Evolutionary conservation across 208 protist species (phyloP).

Genomic region (Leishmania braziliensis): DNA sequence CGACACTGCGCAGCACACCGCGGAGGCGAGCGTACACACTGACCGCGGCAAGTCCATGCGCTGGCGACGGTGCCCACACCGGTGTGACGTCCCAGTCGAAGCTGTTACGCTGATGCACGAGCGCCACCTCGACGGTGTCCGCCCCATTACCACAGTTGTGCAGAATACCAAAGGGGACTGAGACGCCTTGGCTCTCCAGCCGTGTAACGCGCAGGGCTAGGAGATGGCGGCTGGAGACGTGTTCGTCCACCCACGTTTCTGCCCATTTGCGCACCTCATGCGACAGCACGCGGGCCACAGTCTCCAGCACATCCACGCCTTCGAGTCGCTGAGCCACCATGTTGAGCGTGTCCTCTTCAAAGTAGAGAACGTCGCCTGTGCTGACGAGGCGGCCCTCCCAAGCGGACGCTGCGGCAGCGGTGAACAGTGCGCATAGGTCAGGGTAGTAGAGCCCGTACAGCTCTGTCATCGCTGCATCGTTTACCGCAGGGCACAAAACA

Average conservation of each 20-base stretch:
- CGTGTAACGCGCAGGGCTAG: constrained; percentile 51
- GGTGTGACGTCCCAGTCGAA: constrained; percentile 42
- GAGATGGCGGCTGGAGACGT: constrained; percentile 22
- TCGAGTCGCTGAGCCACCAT: constrained; percentile 20
- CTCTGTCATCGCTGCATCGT: constrained; percentile 47
- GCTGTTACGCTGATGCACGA: constrained; percentile 38
- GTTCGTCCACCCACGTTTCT: constrained; percentile 27
- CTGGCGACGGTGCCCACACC: constrained; percentile 39
- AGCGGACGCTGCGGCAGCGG: constrained; percentile 31
- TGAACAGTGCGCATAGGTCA: constrained; percentile 38
- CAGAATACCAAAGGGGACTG: constrained; percentile 15
- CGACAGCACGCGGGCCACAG: constrained; percentile 19
- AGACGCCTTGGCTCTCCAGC: neutral
- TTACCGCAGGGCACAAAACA: constrained; percentile 52
- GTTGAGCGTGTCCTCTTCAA: constrained; percentile 31
- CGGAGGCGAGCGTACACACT: constrained; percentile 17
- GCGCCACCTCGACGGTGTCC: constrained; percentile 30
- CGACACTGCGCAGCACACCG: constrained; percentile 20
- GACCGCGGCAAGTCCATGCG: constrained; percentile 1
- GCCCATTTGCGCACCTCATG: constrained; percentile 32
- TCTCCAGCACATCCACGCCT: constrained; percentile 44
- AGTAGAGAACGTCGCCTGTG: constrained; percentile 58
- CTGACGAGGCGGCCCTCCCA: constrained; percentile 65
- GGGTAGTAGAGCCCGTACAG: constrained; percentile 62
- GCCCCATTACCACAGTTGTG: neutral